phyloP scores from a whole-genome alignment of 306 rosid genomes.

The Canavalia ensiformis region DNA sequence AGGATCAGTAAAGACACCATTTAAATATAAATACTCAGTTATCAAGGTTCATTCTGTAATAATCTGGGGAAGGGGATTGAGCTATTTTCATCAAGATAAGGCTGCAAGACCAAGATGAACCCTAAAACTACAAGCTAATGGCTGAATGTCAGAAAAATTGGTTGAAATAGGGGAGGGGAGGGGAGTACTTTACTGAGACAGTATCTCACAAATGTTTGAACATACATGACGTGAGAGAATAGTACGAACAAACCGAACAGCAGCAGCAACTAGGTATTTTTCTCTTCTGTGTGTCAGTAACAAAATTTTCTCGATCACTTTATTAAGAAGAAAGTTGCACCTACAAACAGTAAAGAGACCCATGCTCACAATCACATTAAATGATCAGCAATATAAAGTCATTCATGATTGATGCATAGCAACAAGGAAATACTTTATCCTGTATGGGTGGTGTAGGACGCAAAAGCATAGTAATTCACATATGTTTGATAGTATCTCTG shows the following conservation, averaged over 20 bases:
- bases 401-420: conserved; percentile 37
- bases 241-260: conserved; percentile 93
- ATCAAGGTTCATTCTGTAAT: conserved; percentile 12
- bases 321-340: conserved; percentile 79
- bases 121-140: conserved; percentile 34
- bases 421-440: conserved; percentile 87
- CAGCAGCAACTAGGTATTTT: conserved; percentile 89
- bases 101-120: conserved; percentile 9
- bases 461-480: conserved; percentile 95
- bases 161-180: neutral
- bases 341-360: conserved; percentile 57
- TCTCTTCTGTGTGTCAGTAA: conserved; percentile 80
- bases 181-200: neutral
- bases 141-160: neutral
- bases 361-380: conserved; percentile 20
- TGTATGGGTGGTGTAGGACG: conserved; percentile 93
- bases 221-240: conserved; percentile 89
- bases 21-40: neutral
- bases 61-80: neutral
- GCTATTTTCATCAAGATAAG: conserved; percentile 3
- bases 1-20: conserved; percentile 14
- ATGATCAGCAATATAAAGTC: conserved; percentile 40
- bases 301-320: conserved; percentile 83
- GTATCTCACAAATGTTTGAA: conserved; percentile 35
- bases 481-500: conserved; percentile 92